Evolutionary conservation across 1,139 yeast genomes (phyloP).

Genomic region (Sporopachydermia cereana): DNA sequence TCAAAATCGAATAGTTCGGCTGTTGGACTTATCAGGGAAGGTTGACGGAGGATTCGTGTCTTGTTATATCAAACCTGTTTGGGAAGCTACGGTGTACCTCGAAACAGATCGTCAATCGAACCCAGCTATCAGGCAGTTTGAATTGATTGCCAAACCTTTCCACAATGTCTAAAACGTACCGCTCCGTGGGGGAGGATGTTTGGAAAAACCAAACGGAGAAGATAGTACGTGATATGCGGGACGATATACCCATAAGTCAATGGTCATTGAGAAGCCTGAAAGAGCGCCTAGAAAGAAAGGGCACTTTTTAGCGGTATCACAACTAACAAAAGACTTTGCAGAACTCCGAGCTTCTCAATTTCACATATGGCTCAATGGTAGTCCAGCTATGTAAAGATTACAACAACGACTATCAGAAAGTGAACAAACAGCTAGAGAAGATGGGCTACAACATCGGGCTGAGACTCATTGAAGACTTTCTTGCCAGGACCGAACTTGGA

Average conservation of each 20-base stretch:
- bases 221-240: constrained; percentile 39
- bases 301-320: background rate
- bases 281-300: background rate
- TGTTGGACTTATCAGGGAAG: too few species aligned
- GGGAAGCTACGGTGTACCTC: too few species aligned
- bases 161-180: constrained; percentile 39
- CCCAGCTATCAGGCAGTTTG: too few species aligned
- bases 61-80: too few species aligned
- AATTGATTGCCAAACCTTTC: too few species aligned
- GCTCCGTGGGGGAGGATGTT: constrained; percentile 71
- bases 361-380: constrained; percentile 90
- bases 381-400: constrained; percentile 86
- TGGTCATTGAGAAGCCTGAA: background rate
- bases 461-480: constrained; percentile 82
- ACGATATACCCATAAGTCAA: constrained; percentile 6
- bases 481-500: constrained; percentile 76
- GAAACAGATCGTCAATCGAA: too few species aligned
- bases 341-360: constrained; percentile 85
- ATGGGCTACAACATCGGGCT: constrained; percentile 97
- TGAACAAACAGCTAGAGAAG: constrained; percentile 70
- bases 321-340: constrained; percentile 14
- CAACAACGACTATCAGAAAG: constrained; percentile 61
- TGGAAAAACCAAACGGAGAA: constrained; percentile 89
- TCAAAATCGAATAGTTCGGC: too few species aligned
- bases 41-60: too few species aligned